These are phyloP conservation scores for Fusarium sp. DNA, from an alignment of 2,329 filamentous ascomycete species.

Conservation along the genomic window DNA sequence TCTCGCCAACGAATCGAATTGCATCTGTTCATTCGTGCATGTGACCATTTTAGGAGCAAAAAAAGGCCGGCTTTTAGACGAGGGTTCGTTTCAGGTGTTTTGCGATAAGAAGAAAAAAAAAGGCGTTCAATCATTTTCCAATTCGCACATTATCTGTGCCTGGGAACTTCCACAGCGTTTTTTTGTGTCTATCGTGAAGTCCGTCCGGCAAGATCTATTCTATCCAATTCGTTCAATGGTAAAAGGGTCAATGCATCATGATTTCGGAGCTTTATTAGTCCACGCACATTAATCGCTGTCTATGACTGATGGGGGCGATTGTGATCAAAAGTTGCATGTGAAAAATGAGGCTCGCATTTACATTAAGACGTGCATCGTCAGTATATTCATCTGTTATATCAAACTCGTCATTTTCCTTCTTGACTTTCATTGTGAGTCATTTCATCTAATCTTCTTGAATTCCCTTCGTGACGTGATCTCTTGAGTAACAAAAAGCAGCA, in stretches of 20 bases:
- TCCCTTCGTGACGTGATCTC: conserved; percentile 36
- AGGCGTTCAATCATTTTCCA: conserved; percentile 22
- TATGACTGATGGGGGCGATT: not conserved
- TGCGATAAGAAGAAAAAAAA: conserved; percentile 33
- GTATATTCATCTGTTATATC: conserved; percentile 35
- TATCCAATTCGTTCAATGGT: not conserved
- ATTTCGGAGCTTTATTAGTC: not conserved
- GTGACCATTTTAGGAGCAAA: conserved; percentile 34
- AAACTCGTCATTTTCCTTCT: conserved; percentile 36
- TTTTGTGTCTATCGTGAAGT: conserved; percentile 15
- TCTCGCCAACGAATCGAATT: conserved; percentile 14
- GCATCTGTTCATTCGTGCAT: conserved; percentile 12
- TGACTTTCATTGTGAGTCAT: conserved; percentile 33
- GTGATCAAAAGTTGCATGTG: not conserved
- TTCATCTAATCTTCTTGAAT: conserved; percentile 23
- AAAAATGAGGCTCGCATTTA: conserved; percentile 23
- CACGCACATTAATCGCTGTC: not conserved
- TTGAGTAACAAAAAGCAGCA: conserved; percentile 17
- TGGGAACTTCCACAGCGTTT: conserved; percentile 2
- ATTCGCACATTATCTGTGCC: conserved; percentile 22
- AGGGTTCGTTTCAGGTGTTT: conserved; percentile 31
- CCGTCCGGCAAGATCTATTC: not conserved
- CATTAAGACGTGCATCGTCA: conserved; percentile 25
- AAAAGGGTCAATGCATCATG: not conserved
- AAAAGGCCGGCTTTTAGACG: conserved; percentile 32